phyloP scores from a whole-genome alignment of 768 basidiomycete genomes.

The Suillus sp. region DNA sequence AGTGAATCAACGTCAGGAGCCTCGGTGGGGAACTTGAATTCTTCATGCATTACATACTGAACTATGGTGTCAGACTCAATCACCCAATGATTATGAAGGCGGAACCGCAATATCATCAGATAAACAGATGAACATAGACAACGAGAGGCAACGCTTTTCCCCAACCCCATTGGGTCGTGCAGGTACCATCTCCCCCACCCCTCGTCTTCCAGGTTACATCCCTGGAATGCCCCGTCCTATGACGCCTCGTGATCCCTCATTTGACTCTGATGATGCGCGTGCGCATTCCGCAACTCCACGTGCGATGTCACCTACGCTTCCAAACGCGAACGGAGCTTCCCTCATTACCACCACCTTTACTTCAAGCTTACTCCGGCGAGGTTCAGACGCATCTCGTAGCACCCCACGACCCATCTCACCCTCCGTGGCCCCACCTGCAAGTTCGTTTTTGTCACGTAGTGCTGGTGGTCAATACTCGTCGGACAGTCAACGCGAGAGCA shows the following conservation, averaged over 20 bases:
- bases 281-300: slow-evolving; percentile 75
- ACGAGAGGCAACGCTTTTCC: slow-evolving; percentile 56
- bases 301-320: slow-evolving; percentile 64
- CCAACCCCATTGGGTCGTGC: slow-evolving; percentile 59
- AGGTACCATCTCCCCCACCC: slow-evolving; percentile 49
- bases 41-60: slow-evolving; percentile 23
- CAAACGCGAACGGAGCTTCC: slow-evolving; percentile 36
- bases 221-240: slow-evolving; percentile 91
- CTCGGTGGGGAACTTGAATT: slow-evolving; percentile 26
- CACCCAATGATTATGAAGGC: slow-evolving; percentile 52
- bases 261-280: slow-evolving; percentile 72
- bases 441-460: slow-evolving; percentile 55
- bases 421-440: slow-evolving; percentile 38
- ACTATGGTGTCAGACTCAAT: slow-evolving; percentile 27
- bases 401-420: slow-evolving; percentile 54
- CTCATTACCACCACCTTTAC: slow-evolving; percentile 38
- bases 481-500: slow-evolving; percentile 44
- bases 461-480: slow-evolving; percentile 70
- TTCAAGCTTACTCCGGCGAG: slow-evolving; percentile 48
- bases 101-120: slow-evolving; percentile 75
- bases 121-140: slow-evolving; percentile 48
- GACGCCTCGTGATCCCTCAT: slow-evolving; percentile 74
- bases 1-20: slow-evolving; percentile 20
- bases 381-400: slow-evolving; percentile 57
- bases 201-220: slow-evolving; percentile 77